Percentiles rank a stretch among this genome's conserved stretches.
These are phyloP conservation scores for Macrophomina phaseolina DNA, from an alignment of 2,329 filamentous ascomycete species.

Conservation along the genomic window DNA sequence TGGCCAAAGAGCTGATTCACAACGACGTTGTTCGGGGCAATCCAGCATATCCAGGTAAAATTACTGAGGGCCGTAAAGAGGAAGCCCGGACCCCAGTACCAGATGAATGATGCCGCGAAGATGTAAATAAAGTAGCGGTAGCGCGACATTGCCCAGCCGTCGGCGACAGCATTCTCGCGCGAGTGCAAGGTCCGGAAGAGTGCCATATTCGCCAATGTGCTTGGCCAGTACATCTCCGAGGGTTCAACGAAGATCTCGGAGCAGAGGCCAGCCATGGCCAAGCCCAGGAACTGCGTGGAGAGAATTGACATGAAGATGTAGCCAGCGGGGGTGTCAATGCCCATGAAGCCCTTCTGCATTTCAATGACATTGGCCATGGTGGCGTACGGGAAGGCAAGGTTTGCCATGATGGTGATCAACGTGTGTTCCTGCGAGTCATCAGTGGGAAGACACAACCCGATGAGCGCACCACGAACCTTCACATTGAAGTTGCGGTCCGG, in stretches of 20 bases:
- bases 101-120: conserved; percentile 60
- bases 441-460: not conserved
- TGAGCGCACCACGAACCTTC: conserved; percentile 52
- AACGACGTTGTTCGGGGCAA: conserved; percentile 69
- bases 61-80: conserved; percentile 72
- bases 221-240: conserved; percentile 77
- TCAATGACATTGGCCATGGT: conserved; percentile 71
- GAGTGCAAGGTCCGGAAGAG: conserved; percentile 78
- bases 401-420: conserved; percentile 17
- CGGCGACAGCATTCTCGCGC: conserved; percentile 61
- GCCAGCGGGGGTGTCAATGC: conserved; percentile 30
- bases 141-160: conserved; percentile 70
- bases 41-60: conserved; percentile 71
- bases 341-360: conserved; percentile 42
- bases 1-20: conserved; percentile 78
- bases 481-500: conserved; percentile 68
- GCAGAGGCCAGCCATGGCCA: conserved; percentile 37
- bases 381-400: conserved; percentile 71
- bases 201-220: conserved; percentile 68
- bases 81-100: conserved; percentile 60
- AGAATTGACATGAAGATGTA: conserved; percentile 59
- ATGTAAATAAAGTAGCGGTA: conserved; percentile 69
- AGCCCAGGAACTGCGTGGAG: conserved; percentile 66
- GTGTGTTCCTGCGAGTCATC: conserved; percentile 2
- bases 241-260: conserved; percentile 46